These are phyloP conservation scores for Pinus albicaulis DNA, from an alignment of 75 land plant genomes.

Conservation along the genomic window DNA sequence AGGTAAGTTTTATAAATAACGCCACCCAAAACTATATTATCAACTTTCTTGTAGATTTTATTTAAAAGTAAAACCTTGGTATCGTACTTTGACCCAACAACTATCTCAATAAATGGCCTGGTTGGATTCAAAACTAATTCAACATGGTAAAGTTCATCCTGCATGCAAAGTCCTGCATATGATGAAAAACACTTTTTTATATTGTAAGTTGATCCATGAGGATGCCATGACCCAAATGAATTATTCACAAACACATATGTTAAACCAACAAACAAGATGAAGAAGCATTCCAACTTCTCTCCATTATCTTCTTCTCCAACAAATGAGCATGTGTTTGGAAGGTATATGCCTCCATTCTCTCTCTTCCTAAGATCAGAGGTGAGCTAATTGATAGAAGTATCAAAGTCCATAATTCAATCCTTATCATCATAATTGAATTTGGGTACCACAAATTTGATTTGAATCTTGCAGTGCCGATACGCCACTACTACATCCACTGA, in stretches of 20 bases:
- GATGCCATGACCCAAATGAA: slow-evolving; percentile 58
- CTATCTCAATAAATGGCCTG: slow-evolving; percentile 43
- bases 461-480: slow-evolving; percentile 49
- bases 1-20: slow-evolving; percentile 50
- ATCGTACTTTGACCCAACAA: slow-evolving; percentile 56
- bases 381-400: slow-evolving; percentile 54
- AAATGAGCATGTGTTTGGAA: slow-evolving; percentile 55
- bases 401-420: slow-evolving; percentile 45
- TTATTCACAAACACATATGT: slow-evolving; percentile 56
- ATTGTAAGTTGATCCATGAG: slow-evolving; percentile 45
- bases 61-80: slow-evolving; percentile 51
- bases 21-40: slow-evolving; percentile 44
- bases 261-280: slow-evolving; percentile 39
- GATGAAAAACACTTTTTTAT: slow-evolving; percentile 44
- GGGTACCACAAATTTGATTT: slow-evolving; percentile 52
- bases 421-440: slow-evolving; percentile 23
- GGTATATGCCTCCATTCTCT: slow-evolving; percentile 51
- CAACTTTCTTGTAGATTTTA: slow-evolving; percentile 45
- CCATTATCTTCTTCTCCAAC: slow-evolving; percentile 60
- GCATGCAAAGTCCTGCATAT: slow-evolving; percentile 53
- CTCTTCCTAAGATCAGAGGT: slow-evolving; percentile 38
- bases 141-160: slow-evolving; percentile 47
- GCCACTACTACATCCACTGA: slow-evolving; percentile 47
- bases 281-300: slow-evolving; percentile 32
- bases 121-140: slow-evolving; percentile 30